Evolutionary conservation across 345 rosid genomes (phyloP).

Genomic region (Lepidium sativum): DNA sequence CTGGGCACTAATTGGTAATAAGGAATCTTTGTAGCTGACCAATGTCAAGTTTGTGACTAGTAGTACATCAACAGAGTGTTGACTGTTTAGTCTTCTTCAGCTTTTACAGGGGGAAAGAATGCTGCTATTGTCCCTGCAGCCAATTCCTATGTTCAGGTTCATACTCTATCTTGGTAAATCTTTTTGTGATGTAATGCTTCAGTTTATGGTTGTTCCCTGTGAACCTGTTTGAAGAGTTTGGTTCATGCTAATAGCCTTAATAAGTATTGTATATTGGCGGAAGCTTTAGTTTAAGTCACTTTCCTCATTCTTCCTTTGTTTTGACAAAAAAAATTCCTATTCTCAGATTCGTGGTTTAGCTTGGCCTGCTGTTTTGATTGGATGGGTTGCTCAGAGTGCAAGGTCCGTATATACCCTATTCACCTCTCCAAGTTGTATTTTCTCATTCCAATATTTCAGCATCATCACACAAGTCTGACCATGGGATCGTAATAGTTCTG

Average conservation of each 20-base stretch:
- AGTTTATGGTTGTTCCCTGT: background rate
- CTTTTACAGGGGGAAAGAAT: conserved; percentile 69
- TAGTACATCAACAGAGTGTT: background rate
- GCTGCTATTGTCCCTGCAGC: conserved; percentile 71
- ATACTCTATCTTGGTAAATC: conserved; percentile 1
- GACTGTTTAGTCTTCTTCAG: conserved; percentile 34
- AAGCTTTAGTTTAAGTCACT: background rate
- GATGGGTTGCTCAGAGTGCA: conserved; percentile 96
- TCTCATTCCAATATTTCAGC: background rate
- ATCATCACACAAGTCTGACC: background rate
- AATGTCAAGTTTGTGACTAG: conserved; percentile 1
- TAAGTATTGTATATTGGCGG: background rate
- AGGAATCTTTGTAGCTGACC: background rate
- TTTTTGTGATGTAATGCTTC: background rate
- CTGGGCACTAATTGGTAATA: conserved; percentile 70
- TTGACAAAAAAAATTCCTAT: background rate
- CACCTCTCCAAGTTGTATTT: background rate
- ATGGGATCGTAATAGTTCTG: background rate
- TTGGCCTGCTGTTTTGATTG: conserved; percentile 85
- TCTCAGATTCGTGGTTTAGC: conserved; percentile 82
- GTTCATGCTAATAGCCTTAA: background rate
- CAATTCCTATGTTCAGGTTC: conserved; percentile 81
- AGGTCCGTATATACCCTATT: conserved; percentile 39
- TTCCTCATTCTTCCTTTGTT: background rate
- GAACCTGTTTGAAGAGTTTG: background rate